Base-by-base conservation (phyloP, 2,329 filamentous ascomycete genomes). In the Claviceps sp. region DNA sequence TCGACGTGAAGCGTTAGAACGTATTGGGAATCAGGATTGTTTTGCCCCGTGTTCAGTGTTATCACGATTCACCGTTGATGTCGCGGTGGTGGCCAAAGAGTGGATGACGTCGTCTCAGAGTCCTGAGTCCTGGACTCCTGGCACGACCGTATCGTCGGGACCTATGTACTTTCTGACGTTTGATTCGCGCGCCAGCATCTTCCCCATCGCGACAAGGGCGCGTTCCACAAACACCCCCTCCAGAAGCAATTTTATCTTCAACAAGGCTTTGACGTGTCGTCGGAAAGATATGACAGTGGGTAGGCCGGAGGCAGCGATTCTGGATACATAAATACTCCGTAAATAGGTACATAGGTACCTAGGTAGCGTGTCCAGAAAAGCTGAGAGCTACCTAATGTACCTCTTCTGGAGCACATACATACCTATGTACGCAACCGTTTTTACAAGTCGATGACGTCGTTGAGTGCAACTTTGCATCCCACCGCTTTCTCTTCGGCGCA, bases 371-470 rank as follows among this genome's bases (percentile, higher is more conserved):
- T 34, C 29, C 29, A 9, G 26, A 29, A 29, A 9, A 17, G 17
- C n/a, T 14, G n/a, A 42, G 4, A 7, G 39, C 39, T 7, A 40
- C 36, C n/a, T n/a, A n/a, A 16, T 14, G 9, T 26, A 22, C 34
- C n/a, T 40, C 34, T 44, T 44, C 16, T 4, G 22, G 39, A 47
- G 14, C n/a, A n/a, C n/a, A n/a, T n/a, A n/a, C n/a, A n/a, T n/a
- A n/a, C n/a, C n/a, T 47, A n/a, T 14, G 22, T 39, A 5, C 4
- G 37, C 50, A 9, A 16, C 11, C 26, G 36, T 29, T 22, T 38
- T 26, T 22, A 38, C n/a, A 45, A 34, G 38, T n/a, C 38, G 20
- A 52, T 52, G 50, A 52, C 50, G 50, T 49, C 34, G 46, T 39
- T 49, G 23, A 40, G 39, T 16, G 17, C 50, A 51, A 36, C 43